Evolutionary conservation across 495 filamentous ascomycete species (phyloP), one percentile per base, ranked within the genome.

Genomic region (Durotheca rogersii): DNA sequence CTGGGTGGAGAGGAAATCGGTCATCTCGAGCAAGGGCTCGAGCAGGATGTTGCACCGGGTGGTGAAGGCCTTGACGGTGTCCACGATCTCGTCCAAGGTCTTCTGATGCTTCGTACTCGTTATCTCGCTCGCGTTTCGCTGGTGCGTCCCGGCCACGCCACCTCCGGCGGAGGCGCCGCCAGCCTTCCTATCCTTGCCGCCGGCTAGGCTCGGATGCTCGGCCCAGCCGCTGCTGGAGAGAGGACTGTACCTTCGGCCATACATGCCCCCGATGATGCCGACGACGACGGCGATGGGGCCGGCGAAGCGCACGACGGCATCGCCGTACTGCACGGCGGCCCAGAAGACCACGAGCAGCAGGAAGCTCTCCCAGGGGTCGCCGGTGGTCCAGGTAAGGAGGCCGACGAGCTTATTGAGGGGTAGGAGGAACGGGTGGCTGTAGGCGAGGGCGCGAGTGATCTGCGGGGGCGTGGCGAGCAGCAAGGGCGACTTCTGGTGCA

Each of bases 301-400:
- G 1, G 86, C 83, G 67, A 81, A 83, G 32, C 85, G 77, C 55
- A 96, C 76, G 15, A 95, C 73, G 15, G 75, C 70, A 68, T 95
- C 92, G 31, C 90, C 90, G 65, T 96, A 97, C 1, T 96, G 72
- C 1, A 88, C 84, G 6, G 85, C 66, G 0, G 81, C 84, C 93
- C 93, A 99, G 62, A 95, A 99, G 3, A 64, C 73, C 1, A 83
- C 81, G 9, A 99, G 75, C 20, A 97, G 65, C 37, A 99, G 73
- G 68, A 99, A 99, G 74, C 89, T 94, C 72, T 96, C 89, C 91
- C 91, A 97, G 1, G 90, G 84, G 58, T 99, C 93, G 20, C 79
- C 85, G 7, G 85, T 90, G 12, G 89, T 93, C 93, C 93, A 99
- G 70, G 87, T 94, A 31, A 97, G 56, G 39, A 99, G 73, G 0